Evolutionary conservation across 495 filamentous ascomycete species (phyloP).

Genomic region (Platismatia glauca): DNA sequence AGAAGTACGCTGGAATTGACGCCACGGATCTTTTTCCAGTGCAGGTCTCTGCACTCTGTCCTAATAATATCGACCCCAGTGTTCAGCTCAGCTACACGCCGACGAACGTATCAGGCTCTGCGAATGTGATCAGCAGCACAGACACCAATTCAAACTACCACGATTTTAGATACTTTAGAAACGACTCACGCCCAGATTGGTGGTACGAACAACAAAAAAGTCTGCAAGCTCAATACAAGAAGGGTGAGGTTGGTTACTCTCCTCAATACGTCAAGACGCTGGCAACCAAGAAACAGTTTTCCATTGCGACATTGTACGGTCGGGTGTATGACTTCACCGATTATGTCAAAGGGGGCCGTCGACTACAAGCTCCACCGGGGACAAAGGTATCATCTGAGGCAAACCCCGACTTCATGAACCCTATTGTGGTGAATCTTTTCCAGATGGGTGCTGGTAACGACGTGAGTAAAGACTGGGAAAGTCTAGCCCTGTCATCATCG

Average conservation of each 20-base stretch:
- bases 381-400: constrained; percentile 39
- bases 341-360: constrained; percentile 71
- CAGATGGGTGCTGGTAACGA: constrained; percentile 65
- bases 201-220: constrained; percentile 74
- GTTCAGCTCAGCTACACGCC: constrained; percentile 74
- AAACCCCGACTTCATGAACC: constrained; percentile 75
- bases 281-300: constrained; percentile 49
- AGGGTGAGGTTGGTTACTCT: constrained; percentile 83
- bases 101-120: constrained; percentile 63
- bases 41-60: constrained; percentile 87
- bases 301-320: constrained; percentile 70
- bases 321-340: constrained; percentile 86
- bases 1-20: constrained; percentile 77
- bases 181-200: constrained; percentile 82
- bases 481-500: constrained; percentile 45
- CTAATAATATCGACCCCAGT: constrained; percentile 54
- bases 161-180: constrained; percentile 80
- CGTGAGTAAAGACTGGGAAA: constrained; percentile 73
- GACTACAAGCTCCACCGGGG: constrained; percentile 46
- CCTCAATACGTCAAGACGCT: constrained; percentile 64
- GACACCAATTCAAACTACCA: constrained; percentile 77
- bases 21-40: constrained; percentile 85
- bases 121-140: constrained; percentile 50
- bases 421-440: constrained; percentile 66
- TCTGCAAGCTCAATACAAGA: constrained; percentile 70